Base-by-base conservation (phyloP, 306 rosid species). In the Castanea crenata region DNA sequence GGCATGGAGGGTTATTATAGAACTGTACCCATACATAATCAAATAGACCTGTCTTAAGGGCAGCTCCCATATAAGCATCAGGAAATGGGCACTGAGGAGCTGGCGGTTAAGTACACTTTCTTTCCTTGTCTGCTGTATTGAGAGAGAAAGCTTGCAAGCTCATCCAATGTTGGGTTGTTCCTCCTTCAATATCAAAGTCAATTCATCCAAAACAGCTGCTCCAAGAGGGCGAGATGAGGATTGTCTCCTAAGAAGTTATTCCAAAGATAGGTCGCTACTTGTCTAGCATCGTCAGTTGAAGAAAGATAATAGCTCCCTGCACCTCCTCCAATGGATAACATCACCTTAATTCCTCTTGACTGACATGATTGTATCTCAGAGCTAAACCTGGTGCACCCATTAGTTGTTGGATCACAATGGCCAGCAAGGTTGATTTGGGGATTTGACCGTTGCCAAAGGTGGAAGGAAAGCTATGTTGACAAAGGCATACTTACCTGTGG, bases 21-120 rank as follows among this genome's bases (percentile, higher is more conserved):
- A 91, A 91, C 52, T 91, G 91, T 35, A 88, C 86, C 92, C 91
- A 89, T 57, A 89, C 87, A 29, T 51, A 83, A 87, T 92, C 94
- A 62, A 90, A 92, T 25, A 90, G 86, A 5, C 92, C 86, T 0
- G 92, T 89, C 4, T 62, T 78, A 1, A 92, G 80, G 18, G 94
- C 92, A 34, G 57, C 52, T 35, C 91, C 94, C 7, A 88, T 77
- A 84, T 85, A 83, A 34, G 88, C 88, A 76, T 89, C 90, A 16
- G 96, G 91, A 51, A 88, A 92, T 51, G 89, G 87, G 65, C 91
- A 91, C 68, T 88, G 90, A 8, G 92, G 91, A 9, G 93, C 90
- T 3, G 92, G 92, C 91, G 7, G 84, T 78, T 4, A 90, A 13
- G 81, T 79, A 87, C 5, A 92, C 87, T 52, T 87, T 92, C 78